Base-by-base conservation (phyloP, 2,329 filamentous ascomycete species). In the Ophiostoma australiae region DNA sequence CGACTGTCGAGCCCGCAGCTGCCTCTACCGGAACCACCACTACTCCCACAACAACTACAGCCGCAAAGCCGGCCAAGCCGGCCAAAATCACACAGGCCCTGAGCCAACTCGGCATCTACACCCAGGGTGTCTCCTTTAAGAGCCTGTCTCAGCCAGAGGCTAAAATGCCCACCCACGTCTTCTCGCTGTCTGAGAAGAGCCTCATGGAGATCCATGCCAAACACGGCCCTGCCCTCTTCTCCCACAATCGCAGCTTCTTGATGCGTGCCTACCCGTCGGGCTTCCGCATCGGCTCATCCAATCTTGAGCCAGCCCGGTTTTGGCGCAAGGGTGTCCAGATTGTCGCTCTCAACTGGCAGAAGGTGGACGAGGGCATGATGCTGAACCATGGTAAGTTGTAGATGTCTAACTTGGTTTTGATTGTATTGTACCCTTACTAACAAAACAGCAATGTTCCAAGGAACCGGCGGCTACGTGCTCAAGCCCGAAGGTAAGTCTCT, bases 291-390 rank as follows among this genome's bases (percentile, higher is more conserved):
- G 85, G 87, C 72, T 97, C 92, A 0, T 95, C 92, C 0, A 98
- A 97, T 77, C 84, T 96, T 15, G 92, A 97, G 75, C 93, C 94
- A 4, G 87, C 89, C 0, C 85, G 90, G 3, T 95, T 94, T 80
- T 97, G 94, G 94, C 86, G 92, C 41, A 90, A 92, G 74, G 94
- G 94, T 17, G 90, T 96, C 3, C 94, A 97, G 79, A 90, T 97
- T 75, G 93, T 96, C 1, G 94, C 94, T 0, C 83, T 98, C 73
- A 97, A 97, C 80, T 98, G 94, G 92, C 94, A 98, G 80, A 90
- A 89, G 73, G 89, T 91, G 79, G 93, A 97, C 76, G 90, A 92
- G 75, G 93, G 92, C 41, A 96, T 96, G 90, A 97, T 97, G 94
- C 85, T 97, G 17, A 97, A 97, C 77, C 90, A 95, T 77, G 94